Conservation (phyloP, 2,329 filamentous ascomycete genomes). For the Colletotrichum orchidophilum region DNA sequence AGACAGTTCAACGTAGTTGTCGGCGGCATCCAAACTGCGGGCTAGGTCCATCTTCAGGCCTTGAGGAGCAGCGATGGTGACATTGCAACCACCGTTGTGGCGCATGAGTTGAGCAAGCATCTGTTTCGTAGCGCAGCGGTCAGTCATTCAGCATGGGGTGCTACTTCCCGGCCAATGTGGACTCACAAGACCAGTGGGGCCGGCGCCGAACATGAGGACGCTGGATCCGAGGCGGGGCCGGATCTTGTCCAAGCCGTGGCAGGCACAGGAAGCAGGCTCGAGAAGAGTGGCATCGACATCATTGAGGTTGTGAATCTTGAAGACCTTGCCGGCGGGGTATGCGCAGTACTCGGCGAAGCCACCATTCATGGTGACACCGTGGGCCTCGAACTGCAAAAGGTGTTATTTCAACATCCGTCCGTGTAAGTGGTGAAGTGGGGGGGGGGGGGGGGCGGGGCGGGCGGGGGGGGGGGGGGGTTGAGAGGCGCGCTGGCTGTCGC, state of each 20-base stretch:
- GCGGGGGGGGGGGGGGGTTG: too few relatives aligned
- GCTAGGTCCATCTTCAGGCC: slow-evolving; percentile 79
- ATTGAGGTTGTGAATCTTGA: slow-evolving; percentile 72
- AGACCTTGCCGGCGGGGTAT: slow-evolving; percentile 64
- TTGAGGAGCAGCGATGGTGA: slow-evolving; percentile 74
- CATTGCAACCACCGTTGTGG: slow-evolving; percentile 74
- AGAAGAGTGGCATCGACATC: slow-evolving; percentile 76
- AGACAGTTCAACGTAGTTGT: slow-evolving; percentile 63
- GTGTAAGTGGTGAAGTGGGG: neutral
- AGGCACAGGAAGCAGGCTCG: slow-evolving; percentile 77
- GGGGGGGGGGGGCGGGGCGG: too few relatives aligned
- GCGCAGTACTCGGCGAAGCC: slow-evolving; percentile 77
- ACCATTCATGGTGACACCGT: slow-evolving; percentile 74
- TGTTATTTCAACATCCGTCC: neutral
- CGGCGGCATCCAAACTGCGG: slow-evolving; percentile 62
- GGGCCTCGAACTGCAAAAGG: slow-evolving; percentile 63
- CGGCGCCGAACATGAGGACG: slow-evolving; percentile 73
- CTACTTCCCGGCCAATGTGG: neutral
- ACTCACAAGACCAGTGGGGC: slow-evolving; percentile 70
- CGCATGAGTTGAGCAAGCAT: slow-evolving; percentile 70
- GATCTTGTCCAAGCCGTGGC: slow-evolving; percentile 76
- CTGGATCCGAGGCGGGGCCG: slow-evolving; percentile 71
- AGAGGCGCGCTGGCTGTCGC: too few relatives aligned
- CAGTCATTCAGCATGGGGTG: neutral
- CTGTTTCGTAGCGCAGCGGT: slow-evolving; percentile 32